phyloP scores from a whole-genome alignment of 331 rosid genomes.

The Acacia pycnantha region DNA sequence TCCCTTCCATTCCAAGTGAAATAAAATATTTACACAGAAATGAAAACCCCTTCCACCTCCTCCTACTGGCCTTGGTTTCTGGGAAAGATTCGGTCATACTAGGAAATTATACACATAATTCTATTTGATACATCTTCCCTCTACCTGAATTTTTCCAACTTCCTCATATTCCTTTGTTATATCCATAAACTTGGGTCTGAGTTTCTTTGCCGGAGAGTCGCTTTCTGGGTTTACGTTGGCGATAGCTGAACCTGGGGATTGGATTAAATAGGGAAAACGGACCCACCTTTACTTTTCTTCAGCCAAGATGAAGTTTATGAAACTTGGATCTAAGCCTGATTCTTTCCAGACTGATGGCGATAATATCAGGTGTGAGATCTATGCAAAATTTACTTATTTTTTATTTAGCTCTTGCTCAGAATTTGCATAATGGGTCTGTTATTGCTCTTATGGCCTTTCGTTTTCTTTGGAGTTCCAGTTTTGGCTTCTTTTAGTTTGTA shows the following conservation, averaged over 20 bases:
- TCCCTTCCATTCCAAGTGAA: constrained; percentile 52
- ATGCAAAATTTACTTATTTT: background rate
- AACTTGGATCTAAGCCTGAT: constrained; percentile 98
- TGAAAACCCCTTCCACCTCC: constrained; percentile 19
- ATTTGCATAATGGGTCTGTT: constrained; percentile 16
- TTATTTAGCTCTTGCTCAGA: background rate
- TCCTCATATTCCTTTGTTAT: constrained; percentile 21
- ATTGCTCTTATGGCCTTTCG: background rate
- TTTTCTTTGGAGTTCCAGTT: background rate
- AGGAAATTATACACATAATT: constrained; percentile 32
- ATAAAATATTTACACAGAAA: background rate
- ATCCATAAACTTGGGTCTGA: background rate
- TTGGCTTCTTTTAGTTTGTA: background rate
- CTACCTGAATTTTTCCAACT: constrained; percentile 19
- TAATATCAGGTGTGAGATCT: constrained; percentile 57
- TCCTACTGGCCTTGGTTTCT: constrained; percentile 48
- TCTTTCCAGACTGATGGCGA: constrained; percentile 83
- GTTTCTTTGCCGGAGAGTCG: constrained; percentile 11
- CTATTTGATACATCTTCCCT: constrained; percentile 30
- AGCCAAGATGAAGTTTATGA: constrained; percentile 94
- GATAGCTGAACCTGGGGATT: constrained; percentile 23
- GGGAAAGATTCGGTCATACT: constrained; percentile 62
- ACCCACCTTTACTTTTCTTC: constrained; percentile 27
- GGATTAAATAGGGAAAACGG: constrained; percentile 26
- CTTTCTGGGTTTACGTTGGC: background rate